Percentiles rank a stretch among this genome's conserved stretches.
phyloP scores from a whole-genome alignment of 805 yeast genomes.

The Candida methanosorbosa region DNA sequence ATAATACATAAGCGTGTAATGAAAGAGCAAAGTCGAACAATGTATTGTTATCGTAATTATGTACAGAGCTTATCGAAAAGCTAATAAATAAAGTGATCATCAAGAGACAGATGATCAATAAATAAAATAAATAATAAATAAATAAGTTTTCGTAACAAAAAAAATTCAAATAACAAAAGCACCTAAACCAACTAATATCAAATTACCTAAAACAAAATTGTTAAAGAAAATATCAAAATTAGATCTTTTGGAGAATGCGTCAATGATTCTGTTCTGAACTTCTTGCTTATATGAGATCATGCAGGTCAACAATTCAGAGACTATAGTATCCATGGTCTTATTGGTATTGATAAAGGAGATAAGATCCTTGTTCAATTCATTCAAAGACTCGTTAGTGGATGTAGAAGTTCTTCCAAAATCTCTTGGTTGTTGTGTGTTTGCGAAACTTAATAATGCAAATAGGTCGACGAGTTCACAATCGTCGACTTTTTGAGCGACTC shows the following conservation, averaged over 20 bases:
- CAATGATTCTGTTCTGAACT: slow-evolving; percentile 19
- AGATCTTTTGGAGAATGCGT: slow-evolving; percentile 21
- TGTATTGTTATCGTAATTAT: too few relatives aligned
- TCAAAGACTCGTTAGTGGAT: background rate
- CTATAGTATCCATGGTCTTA: slow-evolving; percentile 19
- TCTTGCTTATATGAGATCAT: slow-evolving; percentile 24
- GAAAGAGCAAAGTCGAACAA: too few relatives aligned
- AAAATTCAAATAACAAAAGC: slow-evolving; percentile 22
- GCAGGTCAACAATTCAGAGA: slow-evolving; percentile 19
- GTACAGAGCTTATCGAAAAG: too few relatives aligned
- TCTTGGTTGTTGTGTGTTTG: slow-evolving; percentile 7
- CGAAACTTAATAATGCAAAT: slow-evolving; percentile 14
- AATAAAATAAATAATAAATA: background rate
- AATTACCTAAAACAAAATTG: slow-evolving; percentile 27
- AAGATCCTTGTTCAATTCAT: slow-evolving; percentile 4
- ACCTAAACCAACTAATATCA: slow-evolving; percentile 29
- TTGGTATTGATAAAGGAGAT: slow-evolving; percentile 19
- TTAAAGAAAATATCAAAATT: slow-evolving; percentile 29
- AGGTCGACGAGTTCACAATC: slow-evolving; percentile 31
- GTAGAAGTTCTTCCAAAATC: background rate
- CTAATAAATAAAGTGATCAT: too few relatives aligned
- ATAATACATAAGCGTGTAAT: too few relatives aligned
- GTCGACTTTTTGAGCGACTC: slow-evolving; percentile 37
- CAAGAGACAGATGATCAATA: too few relatives aligned
- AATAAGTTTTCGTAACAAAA: background rate